Evolutionary conservation across 352 stramenopile species (phyloP).

Genomic region (Blastocystis sp.): DNA sequence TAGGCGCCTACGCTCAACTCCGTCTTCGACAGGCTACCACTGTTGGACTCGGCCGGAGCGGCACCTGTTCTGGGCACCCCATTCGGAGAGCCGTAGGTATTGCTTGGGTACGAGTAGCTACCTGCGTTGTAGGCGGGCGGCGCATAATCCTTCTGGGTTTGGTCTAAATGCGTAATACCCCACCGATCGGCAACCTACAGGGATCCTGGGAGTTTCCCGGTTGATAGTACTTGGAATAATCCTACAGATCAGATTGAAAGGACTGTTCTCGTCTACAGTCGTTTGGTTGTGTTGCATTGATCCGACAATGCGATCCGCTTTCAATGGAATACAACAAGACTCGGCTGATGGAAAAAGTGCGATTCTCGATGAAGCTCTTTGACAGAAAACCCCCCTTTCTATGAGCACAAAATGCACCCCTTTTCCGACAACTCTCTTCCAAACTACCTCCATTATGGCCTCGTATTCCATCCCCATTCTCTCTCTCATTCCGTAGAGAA

Average conservation of each 20-base stretch:
- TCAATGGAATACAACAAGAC: too few relatives aligned
- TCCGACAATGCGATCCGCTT: not conserved
- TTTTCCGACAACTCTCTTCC: not conserved
- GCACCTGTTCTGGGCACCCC: not conserved
- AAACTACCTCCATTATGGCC: not conserved
- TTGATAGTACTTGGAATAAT: constrained; percentile 59
- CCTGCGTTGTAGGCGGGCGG: not conserved
- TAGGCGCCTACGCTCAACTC: constrained; percentile 4
- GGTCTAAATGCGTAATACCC: not conserved
- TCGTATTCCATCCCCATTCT: not conserved
- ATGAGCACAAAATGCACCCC: too few relatives aligned
- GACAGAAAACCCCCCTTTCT: too few relatives aligned
- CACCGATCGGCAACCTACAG: not conserved
- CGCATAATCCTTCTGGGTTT: constrained; percentile 39
- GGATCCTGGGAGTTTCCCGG: not conserved
- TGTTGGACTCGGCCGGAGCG: not conserved
- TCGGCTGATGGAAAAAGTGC: too few relatives aligned
- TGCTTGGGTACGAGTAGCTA: constrained; percentile 20
- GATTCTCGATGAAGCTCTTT: too few relatives aligned
- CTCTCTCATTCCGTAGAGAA: not conserved
- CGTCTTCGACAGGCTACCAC: not conserved
- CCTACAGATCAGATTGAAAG: not conserved
- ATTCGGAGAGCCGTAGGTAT: constrained; percentile 12
- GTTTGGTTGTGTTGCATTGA: not conserved
- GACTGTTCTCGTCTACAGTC: not conserved